phyloP scores from a whole-genome alignment of 2,329 filamentous ascomycete species.

The Fusarium sp. region DNA sequence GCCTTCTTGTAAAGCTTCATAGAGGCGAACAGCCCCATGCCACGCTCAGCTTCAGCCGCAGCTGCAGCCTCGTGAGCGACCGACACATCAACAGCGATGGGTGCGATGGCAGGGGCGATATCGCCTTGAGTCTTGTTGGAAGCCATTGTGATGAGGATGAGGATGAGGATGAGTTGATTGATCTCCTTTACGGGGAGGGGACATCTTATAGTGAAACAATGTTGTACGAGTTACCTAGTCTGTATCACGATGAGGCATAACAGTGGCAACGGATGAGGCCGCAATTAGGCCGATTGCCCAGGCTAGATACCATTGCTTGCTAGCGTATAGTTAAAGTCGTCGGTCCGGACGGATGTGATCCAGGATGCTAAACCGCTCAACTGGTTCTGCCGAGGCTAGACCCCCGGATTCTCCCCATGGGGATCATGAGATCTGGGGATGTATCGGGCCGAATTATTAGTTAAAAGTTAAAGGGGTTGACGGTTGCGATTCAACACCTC shows the following conservation, averaged over 20 bases:
- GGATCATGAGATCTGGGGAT: not conserved
- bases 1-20: conserved; percentile 54
- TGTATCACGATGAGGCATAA: not conserved
- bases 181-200: not conserved
- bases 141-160: conserved; percentile 18
- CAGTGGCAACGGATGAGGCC: not conserved
- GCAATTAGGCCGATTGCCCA: conserved; percentile 10
- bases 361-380: not conserved
- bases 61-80: conserved; percentile 37
- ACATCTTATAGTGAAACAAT: not conserved
- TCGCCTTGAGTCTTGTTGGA: conserved; percentile 13
- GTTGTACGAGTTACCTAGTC: not conserved
- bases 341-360: not conserved
- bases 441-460: not conserved
- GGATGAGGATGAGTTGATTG: not conserved
- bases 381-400: not conserved
- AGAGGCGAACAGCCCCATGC: conserved; percentile 46
- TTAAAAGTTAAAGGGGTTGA: not conserved
- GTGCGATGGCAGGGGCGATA: conserved; percentile 12
- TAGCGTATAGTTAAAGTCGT: not conserved
- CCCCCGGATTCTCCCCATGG: not conserved
- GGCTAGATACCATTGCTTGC: not conserved
- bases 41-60: conserved; percentile 49
- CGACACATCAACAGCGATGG: conserved; percentile 19
- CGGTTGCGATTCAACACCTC: not conserved